Conservation (phyloP, 2,329 filamentous ascomycete genomes). For the Trichoderma oligosporum region DNA sequence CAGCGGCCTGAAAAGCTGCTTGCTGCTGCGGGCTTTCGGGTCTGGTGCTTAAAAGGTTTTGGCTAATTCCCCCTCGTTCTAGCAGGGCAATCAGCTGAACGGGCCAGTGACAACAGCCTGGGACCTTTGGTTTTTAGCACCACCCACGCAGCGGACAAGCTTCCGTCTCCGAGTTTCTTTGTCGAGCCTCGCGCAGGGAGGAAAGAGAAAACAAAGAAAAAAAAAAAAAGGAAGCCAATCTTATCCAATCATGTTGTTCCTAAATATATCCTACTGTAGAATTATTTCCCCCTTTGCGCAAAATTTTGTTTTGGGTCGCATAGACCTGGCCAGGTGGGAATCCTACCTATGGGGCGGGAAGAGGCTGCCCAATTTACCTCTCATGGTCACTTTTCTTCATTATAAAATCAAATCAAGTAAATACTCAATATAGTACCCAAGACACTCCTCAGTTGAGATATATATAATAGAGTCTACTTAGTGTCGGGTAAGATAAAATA, state of each 20-base stretch:
- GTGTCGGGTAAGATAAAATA: too few species aligned
- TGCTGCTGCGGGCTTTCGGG: too few species aligned
- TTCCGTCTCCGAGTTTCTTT: too few species aligned
- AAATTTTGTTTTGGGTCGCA: background rate
- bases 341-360: background rate
- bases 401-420: background rate
- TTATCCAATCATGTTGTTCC: background rate
- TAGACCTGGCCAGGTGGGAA: background rate
- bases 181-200: background rate
- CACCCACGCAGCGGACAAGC: too few species aligned
- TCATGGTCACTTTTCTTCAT: background rate
- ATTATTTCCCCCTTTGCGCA: too few species aligned
- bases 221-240: background rate
- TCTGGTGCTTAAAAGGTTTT: too few species aligned
- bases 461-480: too few species aligned
- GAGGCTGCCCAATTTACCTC: background rate
- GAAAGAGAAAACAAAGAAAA: conserved; percentile 10
- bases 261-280: too few species aligned
- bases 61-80: too few species aligned
- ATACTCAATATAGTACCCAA: too few species aligned
- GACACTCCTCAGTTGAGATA: too few species aligned
- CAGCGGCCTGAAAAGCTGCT: background rate
- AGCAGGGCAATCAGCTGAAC: background rate
- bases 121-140: too few species aligned
- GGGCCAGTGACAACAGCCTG: background rate